Percentiles rank a stretch among this genome's conserved stretches.
Evolutionary conservation across 75 land plant genomes (phyloP).

Genomic region (Pinus taeda): DNA sequence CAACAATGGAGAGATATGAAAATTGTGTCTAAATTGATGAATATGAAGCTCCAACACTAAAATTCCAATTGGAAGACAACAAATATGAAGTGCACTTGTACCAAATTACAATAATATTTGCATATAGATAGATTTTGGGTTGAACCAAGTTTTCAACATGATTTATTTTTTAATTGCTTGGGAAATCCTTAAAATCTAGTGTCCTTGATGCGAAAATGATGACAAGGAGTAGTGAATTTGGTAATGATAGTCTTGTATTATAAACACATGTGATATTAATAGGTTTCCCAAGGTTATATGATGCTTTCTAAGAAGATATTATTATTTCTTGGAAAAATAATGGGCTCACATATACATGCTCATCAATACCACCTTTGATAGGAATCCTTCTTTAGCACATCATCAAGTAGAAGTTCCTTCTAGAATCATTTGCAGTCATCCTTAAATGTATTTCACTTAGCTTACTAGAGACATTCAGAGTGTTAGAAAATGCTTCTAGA

Average conservation of each 20-base stretch:
- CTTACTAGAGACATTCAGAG: constrained; percentile 3
- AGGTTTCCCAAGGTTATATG: constrained; percentile 28
- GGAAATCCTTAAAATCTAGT: not conserved
- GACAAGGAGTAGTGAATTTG: not conserved
- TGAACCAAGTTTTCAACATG: not conserved
- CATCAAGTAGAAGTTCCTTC: constrained; percentile 4
- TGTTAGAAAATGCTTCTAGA: constrained; percentile 22
- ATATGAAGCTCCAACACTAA: constrained; percentile 22
- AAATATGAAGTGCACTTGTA: constrained; percentile 12
- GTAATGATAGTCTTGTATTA: not conserved
- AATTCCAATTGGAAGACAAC: constrained; percentile 33
- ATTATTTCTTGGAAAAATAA: not conserved
- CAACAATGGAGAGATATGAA: too few relatives aligned
- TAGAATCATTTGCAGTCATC: not conserved
- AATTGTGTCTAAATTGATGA: too few relatives aligned
- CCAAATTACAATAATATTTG: constrained; percentile 11
- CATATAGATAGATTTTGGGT: not conserved
- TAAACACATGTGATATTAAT: not conserved
- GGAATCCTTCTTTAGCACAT: constrained; percentile 9
- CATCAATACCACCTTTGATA: constrained; percentile 22
- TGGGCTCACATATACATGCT: constrained; percentile 12
- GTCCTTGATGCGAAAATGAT: not conserved
- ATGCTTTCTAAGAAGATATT: constrained; percentile 9
- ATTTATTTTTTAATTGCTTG: not conserved
- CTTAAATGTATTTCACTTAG: not conserved